Base-by-base conservation (phyloP, 2,329 filamentous ascomycete genomes). In the Diaporthe amygdali region DNA sequence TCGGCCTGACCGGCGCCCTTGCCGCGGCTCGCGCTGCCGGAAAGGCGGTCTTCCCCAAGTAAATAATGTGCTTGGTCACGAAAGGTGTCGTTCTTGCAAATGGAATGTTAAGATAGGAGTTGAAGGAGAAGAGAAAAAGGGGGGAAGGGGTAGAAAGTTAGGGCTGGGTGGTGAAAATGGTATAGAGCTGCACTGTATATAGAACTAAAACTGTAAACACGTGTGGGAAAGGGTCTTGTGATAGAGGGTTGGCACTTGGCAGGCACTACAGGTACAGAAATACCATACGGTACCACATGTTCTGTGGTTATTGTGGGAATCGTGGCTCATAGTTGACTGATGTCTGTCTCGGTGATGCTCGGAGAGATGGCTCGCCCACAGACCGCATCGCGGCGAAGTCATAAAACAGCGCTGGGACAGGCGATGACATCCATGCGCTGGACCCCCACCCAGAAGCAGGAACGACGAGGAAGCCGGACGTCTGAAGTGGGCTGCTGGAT, bases 1-100 rank as follows among this genome's bases (percentile, higher is more conserved):
- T 88, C 78, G 91, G 88, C 59, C 88, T 97, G 51, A 81, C 83
- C 51, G 93, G 89, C 64, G 93, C 94, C 25, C 78, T 84, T 30
- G 78, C 76, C 25, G 76, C 78, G 82, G 74, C 75, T 74, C 77
- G 76, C 73, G 78, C 78, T 83, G 74, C 56, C n/a, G 68, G 68
- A 30, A 56, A 32, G 61, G 68, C 61, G 2, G 27, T 10, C 17
- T 52, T 70, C 15, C 68, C 68, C 17, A 30, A 59, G 52, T 68
- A 49, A 47, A 22, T 37, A 30, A 14, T 34, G 20, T 37, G 27
- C 41, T 37, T 37, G 59, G 44, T 14, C 47, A 37, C 15, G 8
- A 47, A 34, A 15, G 10, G 44, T 64, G 30, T 10, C 25, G 30
- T 49, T 64, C 41, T 64, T 34, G 27, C 30, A 37, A 22, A 37